Percentiles rank a stretch among this genome's conserved stretches.
These are phyloP conservation scores for Aspergillus sclerotioniger DNA, from an alignment of 495 filamentous ascomycete genomes.

Conservation along the genomic window DNA sequence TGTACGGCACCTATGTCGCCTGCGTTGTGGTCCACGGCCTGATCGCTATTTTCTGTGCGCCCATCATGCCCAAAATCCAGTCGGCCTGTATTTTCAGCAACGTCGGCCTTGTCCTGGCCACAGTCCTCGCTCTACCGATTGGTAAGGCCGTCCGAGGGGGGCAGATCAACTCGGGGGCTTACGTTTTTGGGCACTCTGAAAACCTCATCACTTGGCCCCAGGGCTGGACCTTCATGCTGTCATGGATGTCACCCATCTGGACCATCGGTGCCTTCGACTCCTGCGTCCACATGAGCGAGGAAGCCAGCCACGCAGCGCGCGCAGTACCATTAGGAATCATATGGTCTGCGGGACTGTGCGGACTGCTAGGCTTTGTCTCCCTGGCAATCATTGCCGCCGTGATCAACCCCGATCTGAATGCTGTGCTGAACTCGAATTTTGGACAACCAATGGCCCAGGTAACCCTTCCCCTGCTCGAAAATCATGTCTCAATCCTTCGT, in stretches of 20 bases:
- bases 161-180: constrained; percentile 37
- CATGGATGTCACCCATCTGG: constrained; percentile 68
- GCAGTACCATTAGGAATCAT: constrained; percentile 64
- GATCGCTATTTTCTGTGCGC: constrained; percentile 54
- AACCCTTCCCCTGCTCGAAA: background rate
- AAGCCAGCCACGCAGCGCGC: constrained; percentile 59
- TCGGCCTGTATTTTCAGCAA: constrained; percentile 61
- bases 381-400: constrained; percentile 42
- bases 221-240: constrained; percentile 63
- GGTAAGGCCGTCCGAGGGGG: constrained; percentile 40
- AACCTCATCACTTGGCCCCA: constrained; percentile 62
- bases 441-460: constrained; percentile 49
- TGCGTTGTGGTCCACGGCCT: constrained; percentile 57
- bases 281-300: constrained; percentile 63
- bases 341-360: constrained; percentile 37
- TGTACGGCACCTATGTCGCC: constrained; percentile 62
- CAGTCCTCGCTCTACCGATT: constrained; percentile 63
- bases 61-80: constrained; percentile 67
- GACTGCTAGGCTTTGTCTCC: constrained; percentile 54
- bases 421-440: constrained; percentile 31
- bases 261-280: constrained; percentile 58
- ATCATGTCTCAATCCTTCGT: background rate
- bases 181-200: constrained; percentile 39
- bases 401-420: constrained; percentile 35
- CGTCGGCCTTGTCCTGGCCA: constrained; percentile 59